phyloP scores from a whole-genome alignment of 805 yeast genomes.

The Wickerhamomyces subpelliculosus region DNA sequence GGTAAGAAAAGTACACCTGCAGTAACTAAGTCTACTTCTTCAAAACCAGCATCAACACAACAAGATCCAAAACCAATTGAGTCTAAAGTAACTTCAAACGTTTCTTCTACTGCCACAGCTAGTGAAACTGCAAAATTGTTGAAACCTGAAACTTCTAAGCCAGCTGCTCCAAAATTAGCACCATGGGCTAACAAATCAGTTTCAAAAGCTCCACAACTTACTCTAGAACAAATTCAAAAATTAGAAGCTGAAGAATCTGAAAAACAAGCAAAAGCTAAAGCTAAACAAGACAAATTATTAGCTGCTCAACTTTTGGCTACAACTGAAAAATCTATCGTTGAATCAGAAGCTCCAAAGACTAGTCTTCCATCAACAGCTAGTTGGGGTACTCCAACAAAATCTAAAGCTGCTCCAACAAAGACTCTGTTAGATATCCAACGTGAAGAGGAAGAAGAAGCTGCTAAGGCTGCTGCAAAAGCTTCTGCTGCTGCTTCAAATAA shows the following conservation, averaged over 20 bases:
- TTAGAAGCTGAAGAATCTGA: constrained; percentile 39
- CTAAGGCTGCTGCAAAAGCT: constrained; percentile 20
- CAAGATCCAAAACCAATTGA: too few relatives aligned
- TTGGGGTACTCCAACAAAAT: constrained; percentile 28
- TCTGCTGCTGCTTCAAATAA: constrained; percentile 2
- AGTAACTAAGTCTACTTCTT: too few relatives aligned
- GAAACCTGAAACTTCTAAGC: not conserved
- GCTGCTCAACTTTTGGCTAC: constrained; percentile 17
- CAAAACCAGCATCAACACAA: too few relatives aligned
- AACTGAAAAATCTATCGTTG: constrained; percentile 11
- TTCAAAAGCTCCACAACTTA: constrained; percentile 29
- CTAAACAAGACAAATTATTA: constrained; percentile 13
- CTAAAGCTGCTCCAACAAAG: constrained; percentile 31
- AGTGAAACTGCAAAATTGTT: constrained; percentile 2
- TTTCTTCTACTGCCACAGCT: constrained; percentile 3
- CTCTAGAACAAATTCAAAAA: constrained; percentile 46
- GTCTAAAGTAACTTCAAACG: too few relatives aligned
- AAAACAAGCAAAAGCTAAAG: constrained; percentile 31
- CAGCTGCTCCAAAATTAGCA: constrained; percentile 26
- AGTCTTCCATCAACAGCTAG: constrained; percentile 27
- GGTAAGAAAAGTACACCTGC: too few relatives aligned
- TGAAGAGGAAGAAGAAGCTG: constrained; percentile 41
- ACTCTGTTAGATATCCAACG: constrained; percentile 56
- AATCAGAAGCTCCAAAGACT: constrained; percentile 13
- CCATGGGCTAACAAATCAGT: constrained; percentile 45